Conservation (phyloP, 2,329 filamentous ascomycete species). For the Hirsutella rhossiliensis region DNA sequence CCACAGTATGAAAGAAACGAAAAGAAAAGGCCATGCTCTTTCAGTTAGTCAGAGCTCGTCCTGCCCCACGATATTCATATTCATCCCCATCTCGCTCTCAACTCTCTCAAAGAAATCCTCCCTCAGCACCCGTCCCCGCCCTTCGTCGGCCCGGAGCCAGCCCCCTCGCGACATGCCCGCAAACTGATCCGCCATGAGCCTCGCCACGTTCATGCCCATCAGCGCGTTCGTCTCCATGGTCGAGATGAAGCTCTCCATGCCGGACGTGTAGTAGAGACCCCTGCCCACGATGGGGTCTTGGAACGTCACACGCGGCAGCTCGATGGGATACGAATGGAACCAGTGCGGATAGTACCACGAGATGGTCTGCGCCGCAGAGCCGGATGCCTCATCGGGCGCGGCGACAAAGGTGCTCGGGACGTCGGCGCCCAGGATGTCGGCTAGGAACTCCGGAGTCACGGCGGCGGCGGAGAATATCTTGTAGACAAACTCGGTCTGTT, state of each 20-base stretch:
- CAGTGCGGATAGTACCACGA: constrained; percentile 67
- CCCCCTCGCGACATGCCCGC: constrained; percentile 10
- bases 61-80: constrained; percentile 3
- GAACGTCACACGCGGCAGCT: constrained; percentile 77
- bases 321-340: constrained; percentile 78
- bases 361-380: constrained; percentile 30
- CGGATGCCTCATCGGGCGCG: constrained; percentile 12
- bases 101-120: constrained; percentile 8
- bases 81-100: constrained; percentile 7
- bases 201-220: constrained; percentile 79
- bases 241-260: constrained; percentile 87
- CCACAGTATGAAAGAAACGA: no score
- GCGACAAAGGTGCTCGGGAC: constrained; percentile 29
- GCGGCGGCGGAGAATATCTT: constrained; percentile 51
- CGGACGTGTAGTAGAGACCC: constrained; percentile 58
- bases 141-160: background rate
- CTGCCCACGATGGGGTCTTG: constrained; percentile 62
- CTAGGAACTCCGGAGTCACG: constrained; percentile 41
- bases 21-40: no score
- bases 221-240: constrained; percentile 95
- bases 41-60: constrained; percentile 4
- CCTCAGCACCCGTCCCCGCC: background rate
- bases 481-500: constrained; percentile 44
- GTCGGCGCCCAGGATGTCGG: constrained; percentile 34
- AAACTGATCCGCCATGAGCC: constrained; percentile 52